These are phyloP conservation scores for Amanita phalloides DNA, from an alignment of 768 basidiomycete genomes.

Conservation along the genomic window DNA sequence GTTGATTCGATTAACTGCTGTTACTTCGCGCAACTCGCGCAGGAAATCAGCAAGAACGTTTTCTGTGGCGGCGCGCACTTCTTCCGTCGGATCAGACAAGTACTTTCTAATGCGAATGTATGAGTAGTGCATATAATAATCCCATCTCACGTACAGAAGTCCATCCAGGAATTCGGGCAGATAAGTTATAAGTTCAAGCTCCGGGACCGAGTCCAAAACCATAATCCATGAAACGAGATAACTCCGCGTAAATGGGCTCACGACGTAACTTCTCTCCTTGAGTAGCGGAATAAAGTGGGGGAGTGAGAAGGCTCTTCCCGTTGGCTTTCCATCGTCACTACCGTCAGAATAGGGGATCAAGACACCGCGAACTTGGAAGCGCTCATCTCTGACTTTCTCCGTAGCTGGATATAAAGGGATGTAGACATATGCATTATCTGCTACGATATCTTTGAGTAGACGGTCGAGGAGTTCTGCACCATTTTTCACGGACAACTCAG, in stretches of 20 bases:
- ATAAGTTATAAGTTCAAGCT: conserved; percentile 89
- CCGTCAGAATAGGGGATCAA: conserved; percentile 57
- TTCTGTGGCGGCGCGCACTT: conserved; percentile 87
- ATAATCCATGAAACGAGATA: conserved; percentile 97
- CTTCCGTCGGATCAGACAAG: conserved; percentile 88
- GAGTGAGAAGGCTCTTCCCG: conserved; percentile 76
- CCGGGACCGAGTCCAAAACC: conserved; percentile 92
- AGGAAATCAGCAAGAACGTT: conserved; percentile 83
- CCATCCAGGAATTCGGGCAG: conserved; percentile 94
- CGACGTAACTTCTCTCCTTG: conserved; percentile 86
- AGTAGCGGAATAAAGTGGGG: conserved; percentile 92
- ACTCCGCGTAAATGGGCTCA: conserved; percentile 91
- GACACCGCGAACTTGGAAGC: conserved; percentile 46
- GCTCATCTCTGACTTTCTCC: conserved; percentile 52
- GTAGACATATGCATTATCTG: conserved; percentile 92
- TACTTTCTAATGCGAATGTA: conserved; percentile 59
- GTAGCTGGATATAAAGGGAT: conserved; percentile 82
- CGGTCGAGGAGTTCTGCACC: conserved; percentile 95
- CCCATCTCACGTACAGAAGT: conserved; percentile 54
- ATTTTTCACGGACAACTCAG: conserved; percentile 94
- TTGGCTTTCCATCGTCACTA: conserved; percentile 19
- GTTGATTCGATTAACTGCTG: conserved; percentile 55
- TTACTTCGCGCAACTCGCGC: conserved; percentile 82
- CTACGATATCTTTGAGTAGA: conserved; percentile 95
- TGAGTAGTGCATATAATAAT: conserved; percentile 6